Conservation (phyloP, 495 filamentous ascomycete species). For the Extremus antarcticus region DNA sequence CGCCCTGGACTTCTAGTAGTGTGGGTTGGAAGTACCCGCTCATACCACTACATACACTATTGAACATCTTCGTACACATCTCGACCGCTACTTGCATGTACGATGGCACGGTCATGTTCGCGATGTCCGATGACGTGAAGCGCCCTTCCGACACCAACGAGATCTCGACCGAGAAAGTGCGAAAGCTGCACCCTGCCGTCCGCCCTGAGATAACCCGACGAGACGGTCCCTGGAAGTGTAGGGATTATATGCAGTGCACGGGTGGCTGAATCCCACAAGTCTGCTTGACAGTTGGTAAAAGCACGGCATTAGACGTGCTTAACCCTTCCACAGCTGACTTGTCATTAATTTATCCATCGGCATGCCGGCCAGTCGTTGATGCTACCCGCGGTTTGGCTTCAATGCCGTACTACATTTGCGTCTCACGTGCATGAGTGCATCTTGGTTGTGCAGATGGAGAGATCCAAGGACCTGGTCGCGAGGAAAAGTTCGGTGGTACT, state of each 20-base stretch:
- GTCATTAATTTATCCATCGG: too few species aligned
- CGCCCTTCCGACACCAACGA: constrained; percentile 1
- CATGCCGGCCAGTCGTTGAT: too few species aligned
- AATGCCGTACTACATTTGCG: not conserved
- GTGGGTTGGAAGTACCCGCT: too few species aligned
- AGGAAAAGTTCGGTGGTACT: not conserved
- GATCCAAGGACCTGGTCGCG: too few species aligned
- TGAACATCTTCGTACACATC: too few species aligned
- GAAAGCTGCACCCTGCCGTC: not conserved
- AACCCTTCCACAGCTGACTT: too few species aligned
- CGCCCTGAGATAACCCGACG: not conserved
- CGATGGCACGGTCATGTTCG: too few species aligned
- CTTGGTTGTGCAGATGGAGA: not conserved
- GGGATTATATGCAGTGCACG: constrained; percentile 4
- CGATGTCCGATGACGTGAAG: not conserved
- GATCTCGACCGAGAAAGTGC: constrained; percentile 13
- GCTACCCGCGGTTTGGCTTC: not conserved
- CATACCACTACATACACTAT: too few species aligned
- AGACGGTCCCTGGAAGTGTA: too few species aligned
- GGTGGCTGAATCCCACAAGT: not conserved
- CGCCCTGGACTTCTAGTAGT: too few species aligned
- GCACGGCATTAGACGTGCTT: not conserved
- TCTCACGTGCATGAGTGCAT: not conserved
- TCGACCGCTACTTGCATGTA: too few species aligned
- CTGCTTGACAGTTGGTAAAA: not conserved